Percentiles rank a stretch among this genome's conserved stretches.
These are phyloP conservation scores for Saccharomycopsis babjevae DNA, from an alignment of 805 yeast species.

Conservation along the genomic window DNA sequence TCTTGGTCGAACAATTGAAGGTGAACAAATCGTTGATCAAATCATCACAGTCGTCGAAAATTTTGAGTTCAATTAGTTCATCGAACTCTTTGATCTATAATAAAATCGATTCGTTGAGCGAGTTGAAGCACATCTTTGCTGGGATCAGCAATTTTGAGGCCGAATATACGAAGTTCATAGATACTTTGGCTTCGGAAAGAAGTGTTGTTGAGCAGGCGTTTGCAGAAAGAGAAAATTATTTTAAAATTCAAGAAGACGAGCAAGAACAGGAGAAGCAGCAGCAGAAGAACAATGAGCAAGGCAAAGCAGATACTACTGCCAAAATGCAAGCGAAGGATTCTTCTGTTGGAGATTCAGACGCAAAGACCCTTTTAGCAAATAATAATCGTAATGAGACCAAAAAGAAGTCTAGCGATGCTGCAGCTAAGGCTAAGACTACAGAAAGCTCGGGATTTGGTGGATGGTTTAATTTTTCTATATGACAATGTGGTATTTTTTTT, in stretches of 20 bases:
- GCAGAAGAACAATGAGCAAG: neutral
- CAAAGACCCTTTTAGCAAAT: neutral
- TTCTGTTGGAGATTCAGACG: neutral
- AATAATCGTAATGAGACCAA: neutral
- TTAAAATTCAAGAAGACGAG: neutral
- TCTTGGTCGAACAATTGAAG: conserved; percentile 10
- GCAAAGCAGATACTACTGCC: neutral
- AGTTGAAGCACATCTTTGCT: conserved; percentile 11
- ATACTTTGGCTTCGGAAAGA: neutral
- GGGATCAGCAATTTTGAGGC: conserved; percentile 6
- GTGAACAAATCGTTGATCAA: conserved; percentile 4
- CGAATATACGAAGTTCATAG: conserved; percentile 8
- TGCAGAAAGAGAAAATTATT: neutral
- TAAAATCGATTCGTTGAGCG: conserved; percentile 12
- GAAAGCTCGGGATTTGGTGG: conserved; percentile 11
- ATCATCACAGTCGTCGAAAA: neutral
- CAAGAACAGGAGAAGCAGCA: neutral
- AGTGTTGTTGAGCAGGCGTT: neutral
- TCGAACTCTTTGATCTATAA: conserved; percentile 1
- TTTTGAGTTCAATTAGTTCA: neutral
- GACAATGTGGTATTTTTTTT: neutral
- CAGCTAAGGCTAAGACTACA: neutral
- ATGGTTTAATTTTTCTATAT: conserved; percentile 14
- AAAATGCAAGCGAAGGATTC: neutral
- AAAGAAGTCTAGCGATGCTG: neutral